A percentile compares a stretch with the other conserved stretches of the same genome.
phyloP scores from a whole-genome alignment of 2,329 filamentous ascomycete genomes.

The Emmonsia crescens region DNA sequence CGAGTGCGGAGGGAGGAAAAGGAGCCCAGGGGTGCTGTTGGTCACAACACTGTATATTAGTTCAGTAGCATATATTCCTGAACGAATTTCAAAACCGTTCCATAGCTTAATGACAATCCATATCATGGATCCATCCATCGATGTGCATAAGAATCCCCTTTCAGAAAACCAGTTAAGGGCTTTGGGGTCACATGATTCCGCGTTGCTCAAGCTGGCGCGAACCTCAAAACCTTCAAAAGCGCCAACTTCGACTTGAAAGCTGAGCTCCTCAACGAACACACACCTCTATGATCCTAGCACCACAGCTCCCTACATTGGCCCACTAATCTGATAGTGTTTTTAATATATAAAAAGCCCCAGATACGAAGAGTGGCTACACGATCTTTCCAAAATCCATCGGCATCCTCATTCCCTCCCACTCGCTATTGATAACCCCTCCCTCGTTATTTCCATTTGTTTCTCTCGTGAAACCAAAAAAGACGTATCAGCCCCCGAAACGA shows the following conservation, averaged over 20 bases:
- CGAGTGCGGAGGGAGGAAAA: not conserved
- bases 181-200: slow-evolving; percentile 4
- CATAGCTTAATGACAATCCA: not conserved
- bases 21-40: not conserved
- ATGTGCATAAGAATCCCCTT: not conserved
- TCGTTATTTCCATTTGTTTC: not conserved
- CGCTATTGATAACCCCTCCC: not conserved
- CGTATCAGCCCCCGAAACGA: not conserved
- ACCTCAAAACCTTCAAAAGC: not conserved
- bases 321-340: not conserved
- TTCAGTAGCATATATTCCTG: not conserved
- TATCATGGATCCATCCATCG: not conserved
- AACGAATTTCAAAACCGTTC: not conserved
- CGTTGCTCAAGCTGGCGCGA: not conserved
- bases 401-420: not conserved
- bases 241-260: not conserved
- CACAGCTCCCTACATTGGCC: not conserved
- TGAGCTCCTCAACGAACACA: not conserved
- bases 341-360: not conserved
- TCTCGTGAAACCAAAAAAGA: not conserved
- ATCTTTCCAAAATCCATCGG: not conserved
- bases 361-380: not conserved
- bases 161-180: not conserved
- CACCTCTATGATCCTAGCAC: not conserved
- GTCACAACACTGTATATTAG: not conserved